phyloP scores from a whole-genome alignment of 305 asterid species.

The Rubia balearica region DNA sequence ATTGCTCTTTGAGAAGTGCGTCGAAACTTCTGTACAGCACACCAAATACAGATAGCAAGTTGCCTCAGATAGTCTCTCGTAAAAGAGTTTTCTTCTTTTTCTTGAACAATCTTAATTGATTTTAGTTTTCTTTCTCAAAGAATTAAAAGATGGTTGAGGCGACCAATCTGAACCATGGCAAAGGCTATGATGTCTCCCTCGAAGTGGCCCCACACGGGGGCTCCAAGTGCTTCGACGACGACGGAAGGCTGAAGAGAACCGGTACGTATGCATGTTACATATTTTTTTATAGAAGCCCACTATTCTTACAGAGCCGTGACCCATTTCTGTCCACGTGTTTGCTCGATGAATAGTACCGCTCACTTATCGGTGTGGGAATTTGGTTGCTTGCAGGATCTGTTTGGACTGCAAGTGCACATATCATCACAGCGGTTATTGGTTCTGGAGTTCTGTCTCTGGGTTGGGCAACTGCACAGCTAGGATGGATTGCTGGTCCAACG shows the following conservation, averaged over 20 bases:
- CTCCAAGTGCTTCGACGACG: conserved; percentile 71
- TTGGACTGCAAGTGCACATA: conserved; percentile 96
- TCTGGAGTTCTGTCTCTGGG: conserved; percentile 90
- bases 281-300: too few relatives aligned
- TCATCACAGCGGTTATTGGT: conserved; percentile 89
- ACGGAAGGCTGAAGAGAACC: conserved; percentile 72
- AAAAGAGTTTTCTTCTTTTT: neutral
- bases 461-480: conserved; percentile 91
- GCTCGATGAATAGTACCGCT: neutral
- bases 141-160: conserved; percentile 47
- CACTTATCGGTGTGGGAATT: neutral
- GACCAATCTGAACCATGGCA: conserved; percentile 21
- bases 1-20: conserved; percentile 32
- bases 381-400: conserved; percentile 37
- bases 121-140: neutral
- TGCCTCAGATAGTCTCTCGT: conserved; percentile 5
- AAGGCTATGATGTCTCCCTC: conserved; percentile 41
- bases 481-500: conserved; percentile 90
- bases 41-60: conserved; percentile 19
- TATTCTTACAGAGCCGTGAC: neutral
- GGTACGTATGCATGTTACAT: conserved; percentile 28
- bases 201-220: conserved; percentile 34
- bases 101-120: too few relatives aligned
- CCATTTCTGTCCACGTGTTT: too few relatives aligned
- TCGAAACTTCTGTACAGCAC: conserved; percentile 19